A percentile compares a stretch with the other conserved stretches of the same genome.
Evolutionary conservation across 2,329 filamentous ascomycete genomes (phyloP).

Genomic region (Aspergillus niger): DNA sequence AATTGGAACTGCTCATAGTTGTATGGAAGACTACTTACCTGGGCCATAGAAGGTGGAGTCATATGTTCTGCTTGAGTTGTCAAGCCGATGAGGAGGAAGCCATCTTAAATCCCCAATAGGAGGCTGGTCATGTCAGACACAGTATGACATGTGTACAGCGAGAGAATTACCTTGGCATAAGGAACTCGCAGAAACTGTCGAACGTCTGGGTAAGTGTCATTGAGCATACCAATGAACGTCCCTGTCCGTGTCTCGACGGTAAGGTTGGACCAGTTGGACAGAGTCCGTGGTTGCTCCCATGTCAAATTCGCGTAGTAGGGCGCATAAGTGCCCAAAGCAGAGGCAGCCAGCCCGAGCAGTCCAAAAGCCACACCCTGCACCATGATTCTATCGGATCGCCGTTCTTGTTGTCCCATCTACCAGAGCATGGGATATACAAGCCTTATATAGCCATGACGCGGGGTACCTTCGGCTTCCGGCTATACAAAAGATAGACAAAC

Average conservation of each 20-base stretch:
- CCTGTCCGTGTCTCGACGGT: constrained; percentile 16
- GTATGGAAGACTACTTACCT: neutral
- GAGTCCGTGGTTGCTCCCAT: constrained; percentile 18
- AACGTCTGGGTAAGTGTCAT: constrained; percentile 38
- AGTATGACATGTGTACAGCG: too few species aligned
- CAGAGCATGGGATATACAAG: too few species aligned
- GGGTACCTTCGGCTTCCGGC: neutral
- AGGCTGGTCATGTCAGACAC: neutral
- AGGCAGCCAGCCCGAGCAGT: neutral
- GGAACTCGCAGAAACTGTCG: constrained; percentile 42
- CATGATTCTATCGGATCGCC: neutral
- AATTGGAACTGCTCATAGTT: too few species aligned
- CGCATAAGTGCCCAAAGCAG: neutral
- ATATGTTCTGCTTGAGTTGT: constrained; percentile 12
- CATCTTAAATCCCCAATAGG: constrained; percentile 15
- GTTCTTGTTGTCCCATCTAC: too few species aligned
- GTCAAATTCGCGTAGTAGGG: constrained; percentile 23
- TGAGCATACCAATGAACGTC: constrained; percentile 35
- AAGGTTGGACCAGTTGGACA: constrained; percentile 22
- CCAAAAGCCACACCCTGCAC: neutral
- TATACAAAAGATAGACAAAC: neutral
- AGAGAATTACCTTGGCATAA: constrained; percentile 31
- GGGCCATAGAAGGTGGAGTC: constrained; percentile 27
- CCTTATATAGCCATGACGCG: neutral
- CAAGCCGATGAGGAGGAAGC: constrained; percentile 32